phyloP scores from a whole-genome alignment of 495 filamentous ascomycete genomes.

The Tirmania nivea region DNA sequence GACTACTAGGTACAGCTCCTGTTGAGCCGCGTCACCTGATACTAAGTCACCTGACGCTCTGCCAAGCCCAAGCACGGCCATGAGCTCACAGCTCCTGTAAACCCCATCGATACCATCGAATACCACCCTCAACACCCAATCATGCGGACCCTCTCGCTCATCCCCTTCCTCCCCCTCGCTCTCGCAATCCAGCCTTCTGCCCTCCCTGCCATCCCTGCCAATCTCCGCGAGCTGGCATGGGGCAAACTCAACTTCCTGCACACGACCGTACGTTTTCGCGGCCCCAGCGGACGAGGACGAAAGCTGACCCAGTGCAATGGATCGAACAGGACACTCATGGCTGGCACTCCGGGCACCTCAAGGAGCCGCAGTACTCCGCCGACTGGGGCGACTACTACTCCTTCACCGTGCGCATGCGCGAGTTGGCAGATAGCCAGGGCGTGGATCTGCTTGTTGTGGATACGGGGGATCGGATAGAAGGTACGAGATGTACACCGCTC shows the following conservation, averaged over 20 bases:
- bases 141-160: not conserved
- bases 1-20: too few species aligned
- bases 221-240: slow-evolving; percentile 66
- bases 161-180: slow-evolving; percentile 4
- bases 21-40: too few species aligned
- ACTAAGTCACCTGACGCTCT: too few species aligned
- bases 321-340: slow-evolving; percentile 51
- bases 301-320: not conserved
- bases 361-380: slow-evolving; percentile 77
- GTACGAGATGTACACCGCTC: not conserved
- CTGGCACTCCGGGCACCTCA: slow-evolving; percentile 83
- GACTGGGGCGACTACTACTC: slow-evolving; percentile 98
- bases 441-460: slow-evolving; percentile 76
- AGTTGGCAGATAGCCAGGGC: slow-evolving; percentile 52
- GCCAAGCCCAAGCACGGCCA: too few species aligned
- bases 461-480: slow-evolving; percentile 84
- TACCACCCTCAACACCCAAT: not conserved
- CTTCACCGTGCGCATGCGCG: slow-evolving; percentile 60
- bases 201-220: slow-evolving; percentile 45
- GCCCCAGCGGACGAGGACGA: not conserved
- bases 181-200: slow-evolving; percentile 57
- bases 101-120: too few species aligned
- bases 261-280: slow-evolving; percentile 32
- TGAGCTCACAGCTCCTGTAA: too few species aligned
- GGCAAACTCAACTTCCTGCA: slow-evolving; percentile 86